Base-by-base conservation (phyloP, 441 rosid species). In the Omphalea diandra region DNA sequence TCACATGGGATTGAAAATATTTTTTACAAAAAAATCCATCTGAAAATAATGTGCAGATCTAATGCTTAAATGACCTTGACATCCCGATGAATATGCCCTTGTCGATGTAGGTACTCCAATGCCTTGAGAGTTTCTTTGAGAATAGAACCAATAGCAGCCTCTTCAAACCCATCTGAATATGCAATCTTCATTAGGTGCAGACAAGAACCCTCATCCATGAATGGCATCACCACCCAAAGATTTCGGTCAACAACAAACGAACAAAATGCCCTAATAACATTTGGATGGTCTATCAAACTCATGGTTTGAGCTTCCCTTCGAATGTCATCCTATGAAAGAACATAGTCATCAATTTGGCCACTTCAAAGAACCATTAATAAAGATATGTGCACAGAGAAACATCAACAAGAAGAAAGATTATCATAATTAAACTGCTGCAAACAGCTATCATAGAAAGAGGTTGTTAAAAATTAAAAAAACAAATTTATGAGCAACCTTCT, bases 201-300 rank as follows among this genome's bases (percentile, higher is more conserved):
- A 81, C 99, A 96, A 3, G 98, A 96, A 59, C 99, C 98, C 74
- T 93, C 97, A 12, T 89, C 97, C 99, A 96, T 96, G 78, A 86
- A 96, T 12, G 98, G 96, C 98, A 96, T 96, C 81, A 94, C 87
- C 31, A 96, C 99, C 99, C 98, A 96, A 54, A 96, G 95, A 76
- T 87, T 82, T 56, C 75, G 80, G 40, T 86, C 96, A 60, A 96
- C 98, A 64, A 91, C 97, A 86, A 93, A 96, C 15, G 98, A 96
- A 80, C 99, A 93, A 67, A 62, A 87, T 58, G 98, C 97, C 73
- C 76, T 87, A 58, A 94, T 87, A 61, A 90, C 93, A 76, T 96
- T 96, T 66, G 96, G 98, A 83, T 96, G 99, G 76, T 94, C 96
- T 75, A 96, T 91, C 84, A 94, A 84, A 77, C 90, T 88, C 99